Percentiles rank a stretch among this genome's conserved stretches.
Evolutionary conservation across 257 asterid genomes (phyloP).

Genomic region (Solanum stenotomum): DNA sequence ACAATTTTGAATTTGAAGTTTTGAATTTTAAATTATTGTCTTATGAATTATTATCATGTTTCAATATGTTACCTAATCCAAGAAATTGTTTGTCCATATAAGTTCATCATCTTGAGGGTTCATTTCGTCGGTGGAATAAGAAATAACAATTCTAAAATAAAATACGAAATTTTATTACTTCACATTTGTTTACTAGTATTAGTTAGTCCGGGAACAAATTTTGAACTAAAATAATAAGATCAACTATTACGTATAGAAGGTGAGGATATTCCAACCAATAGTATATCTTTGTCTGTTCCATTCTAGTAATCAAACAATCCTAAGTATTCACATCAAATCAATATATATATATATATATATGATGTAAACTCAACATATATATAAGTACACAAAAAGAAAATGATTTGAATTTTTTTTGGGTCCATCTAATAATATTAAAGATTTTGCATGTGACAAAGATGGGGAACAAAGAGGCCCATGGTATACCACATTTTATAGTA

Average conservation of each 20-base stretch:
- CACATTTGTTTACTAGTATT: accelerated
- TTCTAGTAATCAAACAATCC: not conserved
- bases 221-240: not conserved
- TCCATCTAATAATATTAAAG: not conserved
- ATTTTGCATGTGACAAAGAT: not conserved
- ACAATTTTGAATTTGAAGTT: not conserved
- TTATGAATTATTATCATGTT: not conserved
- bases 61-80: not conserved
- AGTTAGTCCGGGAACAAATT: not conserved
- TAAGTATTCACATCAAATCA: not conserved
- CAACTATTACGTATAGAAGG: not conserved
- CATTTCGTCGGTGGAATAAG: not conserved
- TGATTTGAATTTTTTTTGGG: not conserved
- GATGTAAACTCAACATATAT: not conserved
- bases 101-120: not conserved
- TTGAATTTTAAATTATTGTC: not conserved
- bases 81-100: not conserved
- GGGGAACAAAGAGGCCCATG: not conserved
- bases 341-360: not conserved
- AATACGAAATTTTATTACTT: not conserved
- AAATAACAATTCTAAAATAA: not conserved
- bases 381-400: not conserved
- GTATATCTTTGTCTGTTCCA: not conserved
- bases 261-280: not conserved
- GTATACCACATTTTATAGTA: not conserved